phyloP scores from a whole-genome alignment of 1,284 basidiomycete genomes.

The Phylloboletellus chloephorus region DNA sequence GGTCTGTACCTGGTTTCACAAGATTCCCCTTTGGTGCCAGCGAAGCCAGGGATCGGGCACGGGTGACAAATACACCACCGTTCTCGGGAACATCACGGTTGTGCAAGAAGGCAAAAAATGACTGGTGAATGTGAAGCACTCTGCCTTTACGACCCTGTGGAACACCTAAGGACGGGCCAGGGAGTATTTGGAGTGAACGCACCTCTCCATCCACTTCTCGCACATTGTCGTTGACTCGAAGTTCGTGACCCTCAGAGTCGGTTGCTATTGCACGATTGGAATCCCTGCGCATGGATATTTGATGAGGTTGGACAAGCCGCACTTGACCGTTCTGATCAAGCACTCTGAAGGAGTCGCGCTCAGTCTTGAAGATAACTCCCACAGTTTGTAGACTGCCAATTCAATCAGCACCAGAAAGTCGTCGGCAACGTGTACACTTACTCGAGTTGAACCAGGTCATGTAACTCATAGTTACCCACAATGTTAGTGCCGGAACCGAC shows the following conservation, averaged over 20 bases:
- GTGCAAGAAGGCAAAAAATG: slow-evolving; percentile 90
- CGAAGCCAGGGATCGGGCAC: slow-evolving; percentile 73
- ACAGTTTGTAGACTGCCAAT: slow-evolving; percentile 76
- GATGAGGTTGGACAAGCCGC: slow-evolving; percentile 87
- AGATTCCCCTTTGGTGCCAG: slow-evolving; percentile 79
- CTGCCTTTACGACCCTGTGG: slow-evolving; percentile 80
- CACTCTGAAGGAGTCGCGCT: slow-evolving; percentile 91
- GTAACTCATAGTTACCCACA: slow-evolving; percentile 90
- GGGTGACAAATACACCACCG: slow-evolving; percentile 90
- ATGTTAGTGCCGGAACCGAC: slow-evolving; percentile 86
- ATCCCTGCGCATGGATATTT: slow-evolving; percentile 89
- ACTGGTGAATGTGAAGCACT: slow-evolving; percentile 93
- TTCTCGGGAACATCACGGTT: slow-evolving; percentile 90
- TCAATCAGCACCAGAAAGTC: slow-evolving; percentile 8
- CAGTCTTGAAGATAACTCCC: slow-evolving; percentile 97
- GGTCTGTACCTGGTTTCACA: slow-evolving; percentile 63
- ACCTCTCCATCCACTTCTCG: slow-evolving; percentile 92
- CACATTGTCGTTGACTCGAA: slow-evolving; percentile 85
- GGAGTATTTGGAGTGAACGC: slow-evolving; percentile 21
- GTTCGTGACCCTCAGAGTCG: slow-evolving; percentile 82
- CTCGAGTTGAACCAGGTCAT: slow-evolving; percentile 97
- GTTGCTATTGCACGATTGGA: slow-evolving; percentile 83
- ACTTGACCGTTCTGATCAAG: slow-evolving; percentile 92
- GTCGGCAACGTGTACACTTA: slow-evolving; percentile 36
- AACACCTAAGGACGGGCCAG: slow-evolving; percentile 6